Conservation (phyloP, 371 early-diverging fungal genomes). For the Polyrhizophydium stewartii region DNA sequence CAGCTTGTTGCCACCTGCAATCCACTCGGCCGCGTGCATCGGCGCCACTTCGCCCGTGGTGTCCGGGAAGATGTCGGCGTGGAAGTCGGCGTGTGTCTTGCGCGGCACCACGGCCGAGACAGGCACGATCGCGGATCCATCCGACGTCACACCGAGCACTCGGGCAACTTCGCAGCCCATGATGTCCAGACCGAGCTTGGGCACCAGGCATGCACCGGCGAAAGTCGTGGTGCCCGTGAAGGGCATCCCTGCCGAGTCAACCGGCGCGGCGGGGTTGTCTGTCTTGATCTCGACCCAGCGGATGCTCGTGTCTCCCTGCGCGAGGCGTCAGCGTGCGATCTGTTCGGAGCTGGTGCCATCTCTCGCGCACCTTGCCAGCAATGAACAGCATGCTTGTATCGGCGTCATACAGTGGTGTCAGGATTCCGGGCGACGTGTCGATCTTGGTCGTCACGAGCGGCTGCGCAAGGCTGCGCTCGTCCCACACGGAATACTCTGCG, state of each 20-base stretch:
- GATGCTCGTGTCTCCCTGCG: conserved; percentile 58
- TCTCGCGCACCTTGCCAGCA: conserved; percentile 43
- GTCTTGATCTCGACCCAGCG: conserved; percentile 56
- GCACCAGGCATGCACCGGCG: conserved; percentile 59
- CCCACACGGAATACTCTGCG: conserved; percentile 68
- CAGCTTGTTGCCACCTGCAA: conserved; percentile 43
- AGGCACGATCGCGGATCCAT: conserved; percentile 54
- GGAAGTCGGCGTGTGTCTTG: conserved; percentile 71
- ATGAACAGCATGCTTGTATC: conserved; percentile 72
- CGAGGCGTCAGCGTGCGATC: neutral
- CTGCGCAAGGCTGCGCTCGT: conserved; percentile 49
- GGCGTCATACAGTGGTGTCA: conserved; percentile 68
- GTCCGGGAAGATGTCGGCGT: conserved; percentile 73
- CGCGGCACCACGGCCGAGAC: conserved; percentile 65
- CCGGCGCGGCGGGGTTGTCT: conserved; percentile 6
- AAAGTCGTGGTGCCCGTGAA: conserved; percentile 15
- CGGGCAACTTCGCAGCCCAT: conserved; percentile 76
- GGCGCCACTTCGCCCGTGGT: conserved; percentile 55
- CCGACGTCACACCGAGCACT: conserved; percentile 49
- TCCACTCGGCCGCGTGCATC: conserved; percentile 55
- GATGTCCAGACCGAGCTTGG: conserved; percentile 66
- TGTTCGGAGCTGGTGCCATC: too few relatives aligned
- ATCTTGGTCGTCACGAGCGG: conserved; percentile 51
- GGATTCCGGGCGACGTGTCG: conserved; percentile 59
- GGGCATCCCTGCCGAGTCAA: conserved; percentile 28